A percentile compares a stretch with the other conserved stretches of the same genome.
Evolutionary conservation across 345 rosid species (phyloP).

Genomic region (Eucalyptus marginata): DNA sequence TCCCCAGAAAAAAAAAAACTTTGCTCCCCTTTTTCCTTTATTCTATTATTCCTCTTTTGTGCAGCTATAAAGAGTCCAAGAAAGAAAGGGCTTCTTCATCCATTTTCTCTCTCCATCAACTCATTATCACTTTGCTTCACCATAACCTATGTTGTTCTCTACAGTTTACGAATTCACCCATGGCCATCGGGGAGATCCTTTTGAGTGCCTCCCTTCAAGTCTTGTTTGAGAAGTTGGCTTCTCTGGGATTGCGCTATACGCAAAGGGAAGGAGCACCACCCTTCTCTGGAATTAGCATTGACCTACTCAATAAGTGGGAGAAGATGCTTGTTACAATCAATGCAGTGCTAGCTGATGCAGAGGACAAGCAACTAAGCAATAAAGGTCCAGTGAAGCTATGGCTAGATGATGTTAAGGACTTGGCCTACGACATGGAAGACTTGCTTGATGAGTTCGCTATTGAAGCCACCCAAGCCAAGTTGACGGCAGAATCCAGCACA

Average conservation of each 20-base stretch:
- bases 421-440: background rate
- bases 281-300: background rate
- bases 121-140: background rate
- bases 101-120: background rate
- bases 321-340: background rate
- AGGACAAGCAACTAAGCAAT: background rate
- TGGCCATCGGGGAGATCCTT: background rate
- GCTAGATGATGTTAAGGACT: background rate
- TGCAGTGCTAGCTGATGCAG: background rate
- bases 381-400: background rate
- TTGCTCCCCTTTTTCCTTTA: too few relatives aligned
- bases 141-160: background rate
- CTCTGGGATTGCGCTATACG: background rate
- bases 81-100: background rate
- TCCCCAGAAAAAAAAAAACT: too few relatives aligned
- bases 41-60: too few relatives aligned
- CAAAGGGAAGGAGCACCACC: background rate
- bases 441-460: background rate
- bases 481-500: background rate
- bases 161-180: background rate
- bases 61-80: too few relatives aligned
- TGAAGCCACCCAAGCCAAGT: background rate
- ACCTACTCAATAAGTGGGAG: background rate
- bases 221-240: background rate
- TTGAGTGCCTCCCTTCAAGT: background rate